Base-by-base conservation (phyloP, 768 basidiomycete species). In the Suillus luteus region DNA sequence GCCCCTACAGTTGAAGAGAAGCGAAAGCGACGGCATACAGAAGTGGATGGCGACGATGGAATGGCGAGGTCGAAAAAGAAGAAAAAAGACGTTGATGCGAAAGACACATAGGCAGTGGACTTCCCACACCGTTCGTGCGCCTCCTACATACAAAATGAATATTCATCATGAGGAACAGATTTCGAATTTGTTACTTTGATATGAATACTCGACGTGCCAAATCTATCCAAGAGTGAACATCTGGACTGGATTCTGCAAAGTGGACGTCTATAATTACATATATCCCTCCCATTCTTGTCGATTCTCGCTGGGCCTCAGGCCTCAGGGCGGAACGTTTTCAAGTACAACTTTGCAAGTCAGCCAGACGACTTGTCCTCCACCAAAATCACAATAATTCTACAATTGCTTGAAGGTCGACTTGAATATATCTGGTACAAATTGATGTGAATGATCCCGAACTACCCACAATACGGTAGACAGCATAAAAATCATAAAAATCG, bases 1-100 rank as follows among this genome's bases (percentile, higher is more conserved):
- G 91, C 83, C 27, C 86, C 86, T 1, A 89, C 88, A 1, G 86
- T 95, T 17, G 90, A 90, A 73, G 89, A 94, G 73, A 94, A 90
- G 73, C 84, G 84, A 72, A 86, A 84, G 74, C 80, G 78, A 67
- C 85, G 77, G 55, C 82, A 81, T 68, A 82, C 79, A 57, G 79
- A 82, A 40, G 51, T 9, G 38, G 65, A 66, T 52, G 65, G 67
- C 35, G 69, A 76, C 43, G 66, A 68, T 55, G 70, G 72, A 61
- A 76, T 65, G 62, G 75, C 74, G 61, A 85, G 73, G 71, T 79
- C 77, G 71, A 83, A 74, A 74, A 77, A 73, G 78, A 81, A 70
- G 73, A 77, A 67, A 70, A 69, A 57, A 70, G 63, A 65, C 33
- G 65, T 55, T 66, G 68, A 11, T 62, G 22, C 59, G 41, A 7